Base-by-base conservation (phyloP, 495 filamentous ascomycete species). In the Collariella sp. region DNA sequence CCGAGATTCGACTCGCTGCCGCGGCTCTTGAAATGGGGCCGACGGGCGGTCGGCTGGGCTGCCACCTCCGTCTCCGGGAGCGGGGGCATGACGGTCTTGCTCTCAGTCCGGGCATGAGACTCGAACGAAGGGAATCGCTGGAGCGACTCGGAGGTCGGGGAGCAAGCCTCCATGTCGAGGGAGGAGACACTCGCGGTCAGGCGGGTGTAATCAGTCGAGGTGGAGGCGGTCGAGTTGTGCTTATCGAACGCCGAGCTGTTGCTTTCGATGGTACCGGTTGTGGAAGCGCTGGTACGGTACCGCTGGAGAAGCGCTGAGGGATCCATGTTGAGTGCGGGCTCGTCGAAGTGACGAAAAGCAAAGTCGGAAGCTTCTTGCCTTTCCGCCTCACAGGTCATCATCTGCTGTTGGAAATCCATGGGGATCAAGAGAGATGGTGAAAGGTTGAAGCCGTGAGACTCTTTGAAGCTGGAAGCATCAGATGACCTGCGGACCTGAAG, bases 391-490 rank as follows among this genome's bases (percentile, higher is more conserved):
- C 61, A 64, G n/a, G 58, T 61, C 34, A 72, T 47, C 70, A 77
- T 73, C 55, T 73, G 67, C 55, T 72, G 68, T 45, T 76, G 71
- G 54, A 70, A 76, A 40, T 78, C 75, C 42, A 65, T 64, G 31
- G 78, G 78, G 16, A 81, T 78, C 26, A 81, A 63, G 38, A 80
- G 69, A 13, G 75, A 75, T 5, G 78, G 78, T 20, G 77, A 80
- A 6, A 81, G 62, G 47, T 62, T 69, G 60, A 81, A 80, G 43
- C 75, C 75, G 50, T 81, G 77, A 11, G 71, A 74, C 59, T 79
- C 78, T 55, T 75, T 75, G 62, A 78, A 79, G 60, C 72, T 78
- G 13, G 70, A 74, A 9, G 72, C 75, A 41, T 72, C 65, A 1
- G 76, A 78, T 6, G 66, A 61, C 38, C 68, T 66, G 24, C 70